Conservation (phyloP, 805 yeast species). For the Hagleromyces aurorensis region DNA sequence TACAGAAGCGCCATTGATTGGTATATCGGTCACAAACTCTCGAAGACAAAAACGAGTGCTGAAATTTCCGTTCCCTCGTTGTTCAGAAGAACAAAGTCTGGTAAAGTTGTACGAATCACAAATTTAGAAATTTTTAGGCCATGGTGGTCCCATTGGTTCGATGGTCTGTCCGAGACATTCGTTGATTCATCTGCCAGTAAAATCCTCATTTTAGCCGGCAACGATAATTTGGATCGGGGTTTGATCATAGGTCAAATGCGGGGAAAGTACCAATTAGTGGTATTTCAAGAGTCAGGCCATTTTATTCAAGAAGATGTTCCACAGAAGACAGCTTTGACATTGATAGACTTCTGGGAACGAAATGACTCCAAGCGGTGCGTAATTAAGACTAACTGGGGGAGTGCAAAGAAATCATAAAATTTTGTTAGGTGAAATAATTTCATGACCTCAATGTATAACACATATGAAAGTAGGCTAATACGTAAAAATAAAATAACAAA, state of each 20-base stretch:
- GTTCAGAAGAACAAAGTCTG: constrained; percentile 28
- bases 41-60: constrained; percentile 58
- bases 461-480: constrained; percentile 1
- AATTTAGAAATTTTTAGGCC: constrained; percentile 52
- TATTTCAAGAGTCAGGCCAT: constrained; percentile 79
- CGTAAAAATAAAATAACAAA: no score
- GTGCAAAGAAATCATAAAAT: no score
- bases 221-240: constrained; percentile 78
- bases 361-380: constrained; percentile 31
- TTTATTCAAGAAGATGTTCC: constrained; percentile 94
- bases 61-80: constrained; percentile 69
- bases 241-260: constrained; percentile 97
- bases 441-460: no score
- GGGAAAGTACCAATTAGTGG: constrained; percentile 86
- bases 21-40: constrained; percentile 55
- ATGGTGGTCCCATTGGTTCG: constrained; percentile 84
- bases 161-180: constrained; percentile 49
- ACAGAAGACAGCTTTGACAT: constrained; percentile 48
- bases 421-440: no score
- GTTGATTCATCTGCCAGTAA: constrained; percentile 50
- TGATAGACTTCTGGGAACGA: constrained; percentile 39
- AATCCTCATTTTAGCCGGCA: constrained; percentile 75
- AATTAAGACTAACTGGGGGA: constrained; percentile 37
- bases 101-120: constrained; percentile 49
- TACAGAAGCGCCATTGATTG: constrained; percentile 64